Evolutionary conservation across 2,329 filamentous ascomycete species (phyloP), one percentile per base, ranked within the genome.

Genomic region (Trichoderma koningiopsis): DNA sequence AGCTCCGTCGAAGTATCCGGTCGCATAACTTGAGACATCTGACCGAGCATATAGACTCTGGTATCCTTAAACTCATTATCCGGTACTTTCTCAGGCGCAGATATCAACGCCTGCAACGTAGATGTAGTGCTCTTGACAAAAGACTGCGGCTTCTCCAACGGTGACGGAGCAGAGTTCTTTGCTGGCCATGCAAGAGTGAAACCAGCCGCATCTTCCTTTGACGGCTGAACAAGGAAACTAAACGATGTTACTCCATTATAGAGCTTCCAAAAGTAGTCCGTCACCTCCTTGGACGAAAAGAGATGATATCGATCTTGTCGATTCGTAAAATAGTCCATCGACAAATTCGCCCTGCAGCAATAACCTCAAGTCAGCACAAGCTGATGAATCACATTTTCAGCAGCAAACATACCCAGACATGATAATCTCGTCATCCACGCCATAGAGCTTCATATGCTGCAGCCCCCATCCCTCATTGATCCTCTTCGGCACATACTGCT

Each of bases 391-490:
- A 7, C 3, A 31, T 8, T 4, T 16, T 4, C 10, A 10, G 5
- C 16, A 4, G 14, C 27, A 5, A 67, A 68, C 83, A 72, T 86
- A 93, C 88, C 94, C 94, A 8, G 94, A 97, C 75, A 99, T 88
- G 72, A 99, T 95, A 69, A 99, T 91, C 79, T 97, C 94, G 76
- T 99, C 94, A 75, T 99, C 96, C 27, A 97, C 84, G 0, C 96
- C 96, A 75, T 99, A 99, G 0, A 99, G 84, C 85, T 99, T 99
- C 95, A 99, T 99, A 77, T 99, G 96, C 78, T 99, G 96, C 71
- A 99, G 81, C 1, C 96, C 96, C 96, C 96, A 99, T 22, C 96
- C 96, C 81, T 99, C 96, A 74, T 99, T 99, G 78, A 99, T 95
- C 24, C 96, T 87, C 77, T 89, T 92, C 0, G 96, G 96, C 2